These are phyloP conservation scores for Centrapalus pauciflorus DNA, from an alignment of 129 eudicot genomes.

Conservation along the genomic window DNA sequence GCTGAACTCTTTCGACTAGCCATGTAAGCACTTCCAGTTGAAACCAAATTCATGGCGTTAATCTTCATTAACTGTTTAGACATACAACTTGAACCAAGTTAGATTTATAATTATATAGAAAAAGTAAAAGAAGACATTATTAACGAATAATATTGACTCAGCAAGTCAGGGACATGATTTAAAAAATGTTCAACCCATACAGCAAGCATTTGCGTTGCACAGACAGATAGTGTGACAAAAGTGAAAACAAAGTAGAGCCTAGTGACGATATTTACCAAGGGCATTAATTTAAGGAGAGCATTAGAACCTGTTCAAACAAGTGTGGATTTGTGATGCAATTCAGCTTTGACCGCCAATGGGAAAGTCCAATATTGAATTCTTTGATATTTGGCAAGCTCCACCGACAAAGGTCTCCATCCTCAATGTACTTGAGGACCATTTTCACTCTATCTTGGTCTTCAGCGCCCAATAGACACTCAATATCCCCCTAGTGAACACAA, in stretches of 20 bases:
- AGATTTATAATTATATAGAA: background rate
- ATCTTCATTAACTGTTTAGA: constrained; percentile 59
- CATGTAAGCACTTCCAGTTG: constrained; percentile 47
- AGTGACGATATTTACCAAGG: background rate
- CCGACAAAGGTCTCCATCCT: constrained; percentile 63
- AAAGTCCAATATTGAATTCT: constrained; percentile 62
- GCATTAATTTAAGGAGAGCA: background rate
- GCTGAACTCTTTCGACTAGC: constrained; percentile 44
- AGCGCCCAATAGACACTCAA: constrained; percentile 29
- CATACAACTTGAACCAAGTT: constrained; percentile 15
- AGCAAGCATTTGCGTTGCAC: too few species aligned
- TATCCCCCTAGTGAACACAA: constrained; percentile 33
- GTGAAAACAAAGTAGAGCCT: too few species aligned
- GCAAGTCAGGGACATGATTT: background rate
- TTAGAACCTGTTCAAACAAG: constrained; percentile 70
- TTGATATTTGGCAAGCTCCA: constrained; percentile 56
- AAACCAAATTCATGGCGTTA: constrained; percentile 37
- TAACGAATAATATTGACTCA: background rate
- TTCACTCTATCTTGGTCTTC: constrained; percentile 60
- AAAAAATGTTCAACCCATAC: background rate
- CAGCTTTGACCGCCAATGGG: constrained; percentile 65
- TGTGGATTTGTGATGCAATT: constrained; percentile 72
- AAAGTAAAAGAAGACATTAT: background rate
- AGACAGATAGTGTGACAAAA: too few species aligned
- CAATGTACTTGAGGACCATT: constrained; percentile 57